phyloP scores from a whole-genome alignment of 257 asterid species.

The Plectranthus barbatus region DNA sequence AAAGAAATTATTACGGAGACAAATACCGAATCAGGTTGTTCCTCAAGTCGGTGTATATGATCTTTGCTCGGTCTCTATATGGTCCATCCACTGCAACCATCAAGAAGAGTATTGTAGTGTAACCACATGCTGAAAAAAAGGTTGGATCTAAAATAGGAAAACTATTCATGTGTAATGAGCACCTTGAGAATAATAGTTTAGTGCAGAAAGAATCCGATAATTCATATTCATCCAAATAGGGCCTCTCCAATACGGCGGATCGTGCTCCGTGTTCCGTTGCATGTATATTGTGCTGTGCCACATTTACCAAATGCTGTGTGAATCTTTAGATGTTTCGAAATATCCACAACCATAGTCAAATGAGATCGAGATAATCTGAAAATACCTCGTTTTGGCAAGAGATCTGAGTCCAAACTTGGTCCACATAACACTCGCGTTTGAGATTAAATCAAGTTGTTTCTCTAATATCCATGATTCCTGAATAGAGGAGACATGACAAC shows the following conservation, averaged over 20 bases:
- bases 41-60: constrained; percentile 66
- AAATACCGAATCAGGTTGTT: constrained; percentile 74
- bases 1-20: not conserved
- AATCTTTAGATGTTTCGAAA: not conserved
- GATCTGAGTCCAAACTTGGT: constrained; percentile 88
- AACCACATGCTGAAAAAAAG: not conserved
- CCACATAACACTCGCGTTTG: constrained; percentile 77
- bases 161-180: not conserved
- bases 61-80: constrained; percentile 59
- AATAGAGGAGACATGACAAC: not conserved
- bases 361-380: not conserved
- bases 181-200: constrained; percentile 82
- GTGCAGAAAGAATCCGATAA: constrained; percentile 83
- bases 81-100: constrained; percentile 75
- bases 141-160: not conserved
- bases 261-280: constrained; percentile 95
- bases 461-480: constrained; percentile 76
- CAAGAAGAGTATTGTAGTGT: constrained; percentile 2
- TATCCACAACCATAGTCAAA: not conserved
- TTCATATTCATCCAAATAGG: constrained; percentile 98
- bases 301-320: constrained; percentile 2
- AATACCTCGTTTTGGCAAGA: constrained; percentile 88
- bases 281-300: constrained; percentile 70
- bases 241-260: constrained; percentile 98
- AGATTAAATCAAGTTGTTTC: constrained; percentile 80